phyloP scores from a whole-genome alignment of 768 basidiomycete genomes.

The Mycena belliarum region DNA sequence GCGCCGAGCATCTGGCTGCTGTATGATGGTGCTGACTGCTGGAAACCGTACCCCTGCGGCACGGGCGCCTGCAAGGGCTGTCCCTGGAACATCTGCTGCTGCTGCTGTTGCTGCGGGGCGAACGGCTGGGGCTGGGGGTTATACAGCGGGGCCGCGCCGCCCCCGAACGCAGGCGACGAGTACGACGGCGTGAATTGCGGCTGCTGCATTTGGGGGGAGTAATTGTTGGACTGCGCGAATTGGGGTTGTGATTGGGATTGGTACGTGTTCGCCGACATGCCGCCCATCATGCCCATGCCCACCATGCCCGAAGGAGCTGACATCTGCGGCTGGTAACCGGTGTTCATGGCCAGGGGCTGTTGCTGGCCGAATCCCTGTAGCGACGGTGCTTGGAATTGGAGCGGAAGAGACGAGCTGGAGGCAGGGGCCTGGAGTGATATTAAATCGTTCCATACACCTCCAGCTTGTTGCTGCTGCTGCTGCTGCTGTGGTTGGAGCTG shows the following conservation, averaged over 20 bases:
- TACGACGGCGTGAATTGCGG: conserved; percentile 13
- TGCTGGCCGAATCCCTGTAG: conserved; percentile 38
- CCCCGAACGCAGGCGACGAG: conserved; percentile 4
- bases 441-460: conserved; percentile 60
- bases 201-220: conserved; percentile 11
- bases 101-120: conserved; percentile 23
- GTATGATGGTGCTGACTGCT: conserved; percentile 6
- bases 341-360: conserved; percentile 25
- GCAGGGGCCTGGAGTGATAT: conserved; percentile 46
- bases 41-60: conserved; percentile 11
- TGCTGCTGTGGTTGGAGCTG: conserved; percentile 19
- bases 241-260: conserved; percentile 17
- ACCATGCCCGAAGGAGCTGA: background rate
- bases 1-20: conserved; percentile 17
- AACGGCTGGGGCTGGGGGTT: conserved; percentile 32
- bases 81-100: conserved; percentile 23
- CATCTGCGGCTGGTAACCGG: conserved; percentile 37
- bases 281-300: conserved; percentile 17
- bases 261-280: conserved; percentile 10
- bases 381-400: conserved; percentile 44
- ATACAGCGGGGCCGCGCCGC: conserved; percentile 5
- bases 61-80: background rate
- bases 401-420: conserved; percentile 53
- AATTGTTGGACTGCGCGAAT: background rate
- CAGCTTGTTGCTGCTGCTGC: conserved; percentile 26